Conservation (phyloP, 2,329 filamentous ascomycete species). For the Blastomyces silverae region DNA sequence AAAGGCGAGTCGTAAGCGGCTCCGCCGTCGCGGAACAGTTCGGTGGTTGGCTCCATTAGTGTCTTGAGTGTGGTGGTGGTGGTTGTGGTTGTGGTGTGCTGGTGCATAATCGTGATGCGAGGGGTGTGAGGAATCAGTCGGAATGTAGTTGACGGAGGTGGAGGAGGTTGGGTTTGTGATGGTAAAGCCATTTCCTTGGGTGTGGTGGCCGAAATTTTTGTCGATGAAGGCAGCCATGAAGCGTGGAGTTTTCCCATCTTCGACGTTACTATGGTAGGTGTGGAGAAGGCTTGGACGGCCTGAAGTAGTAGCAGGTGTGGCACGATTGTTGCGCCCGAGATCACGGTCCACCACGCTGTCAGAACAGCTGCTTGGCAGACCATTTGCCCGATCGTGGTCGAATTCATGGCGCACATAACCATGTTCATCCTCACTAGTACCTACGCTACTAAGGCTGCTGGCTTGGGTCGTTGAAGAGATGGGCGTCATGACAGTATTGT, state of each 20-base stretch:
- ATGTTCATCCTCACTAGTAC: slow-evolving; percentile 37
- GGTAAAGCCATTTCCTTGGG: slow-evolving; percentile 13
- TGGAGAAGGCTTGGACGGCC: background rate
- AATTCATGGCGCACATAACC: slow-evolving; percentile 24
- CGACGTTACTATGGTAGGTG: background rate
- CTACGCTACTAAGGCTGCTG: slow-evolving; percentile 39
- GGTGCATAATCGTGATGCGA: slow-evolving; percentile 11
- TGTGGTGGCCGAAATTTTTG: slow-evolving; percentile 18
- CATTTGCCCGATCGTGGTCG: background rate
- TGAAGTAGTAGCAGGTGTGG: background rate
- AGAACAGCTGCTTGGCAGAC: slow-evolving; percentile 3
- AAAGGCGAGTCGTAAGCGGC: slow-evolving; percentile 38
- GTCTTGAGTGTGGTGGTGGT: background rate
- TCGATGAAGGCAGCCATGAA: slow-evolving; percentile 21
- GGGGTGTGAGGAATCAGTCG: slow-evolving; percentile 12
- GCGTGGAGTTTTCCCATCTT: slow-evolving; percentile 4
- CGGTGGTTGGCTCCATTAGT: slow-evolving; percentile 12
- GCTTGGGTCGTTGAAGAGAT: slow-evolving; percentile 42
- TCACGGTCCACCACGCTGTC: slow-evolving; percentile 3
- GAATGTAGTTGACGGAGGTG: slow-evolving; percentile 13
- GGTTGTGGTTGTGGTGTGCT: background rate
- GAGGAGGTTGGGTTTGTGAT: slow-evolving; percentile 16
- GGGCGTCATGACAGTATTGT: slow-evolving; percentile 35
- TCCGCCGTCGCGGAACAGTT: slow-evolving; percentile 32
- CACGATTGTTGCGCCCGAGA: slow-evolving; percentile 5